phyloP scores from a whole-genome alignment of 2,329 filamentous ascomycete species.

The Esteya vermicola region DNA sequence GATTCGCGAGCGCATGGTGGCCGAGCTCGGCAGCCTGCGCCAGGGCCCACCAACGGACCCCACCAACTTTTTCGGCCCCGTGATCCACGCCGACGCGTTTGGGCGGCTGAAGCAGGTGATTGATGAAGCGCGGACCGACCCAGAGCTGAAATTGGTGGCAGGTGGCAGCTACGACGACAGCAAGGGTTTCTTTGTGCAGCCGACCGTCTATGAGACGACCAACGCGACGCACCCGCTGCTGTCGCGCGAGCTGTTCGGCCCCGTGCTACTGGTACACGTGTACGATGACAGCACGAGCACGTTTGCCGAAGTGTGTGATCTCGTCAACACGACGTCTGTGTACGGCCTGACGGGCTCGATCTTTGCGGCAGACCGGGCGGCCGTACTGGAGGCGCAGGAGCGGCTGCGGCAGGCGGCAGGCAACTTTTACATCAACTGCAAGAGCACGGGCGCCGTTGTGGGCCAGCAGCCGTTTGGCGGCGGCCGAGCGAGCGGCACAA shows the following conservation, averaged over 20 bases:
- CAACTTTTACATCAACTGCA: constrained; percentile 45
- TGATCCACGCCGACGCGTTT: constrained; percentile 33
- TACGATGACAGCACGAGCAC: constrained; percentile 25
- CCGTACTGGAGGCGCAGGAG: constrained; percentile 34
- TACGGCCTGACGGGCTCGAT: constrained; percentile 43
- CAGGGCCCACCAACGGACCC: constrained; percentile 18
- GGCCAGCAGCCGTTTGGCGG: constrained; percentile 43
- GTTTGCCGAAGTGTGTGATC: constrained; percentile 36
- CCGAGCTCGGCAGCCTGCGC: constrained; percentile 19
- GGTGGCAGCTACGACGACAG: constrained; percentile 29
- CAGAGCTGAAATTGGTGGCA: constrained; percentile 24
- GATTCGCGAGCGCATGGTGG: constrained; percentile 23
- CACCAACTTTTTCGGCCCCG: constrained; percentile 29
- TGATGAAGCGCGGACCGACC: constrained; percentile 28
- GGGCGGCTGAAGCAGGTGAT: constrained; percentile 28
- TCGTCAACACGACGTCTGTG: constrained; percentile 58
- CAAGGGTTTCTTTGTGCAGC: constrained; percentile 29
- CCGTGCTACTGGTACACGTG: constrained; percentile 29
- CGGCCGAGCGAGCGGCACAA: constrained; percentile 35
- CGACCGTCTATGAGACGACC: constrained; percentile 29
- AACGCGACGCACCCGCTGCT: constrained; percentile 28
- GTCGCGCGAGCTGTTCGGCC: constrained; percentile 32
- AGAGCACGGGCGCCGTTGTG: constrained; percentile 40
- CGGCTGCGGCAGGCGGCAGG: constrained; percentile 37
- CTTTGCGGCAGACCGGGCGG: constrained; percentile 32